These are phyloP conservation scores for Juncus effusus DNA, from an alignment of 176 grass and related monocot species.

Conservation along the genomic window DNA sequence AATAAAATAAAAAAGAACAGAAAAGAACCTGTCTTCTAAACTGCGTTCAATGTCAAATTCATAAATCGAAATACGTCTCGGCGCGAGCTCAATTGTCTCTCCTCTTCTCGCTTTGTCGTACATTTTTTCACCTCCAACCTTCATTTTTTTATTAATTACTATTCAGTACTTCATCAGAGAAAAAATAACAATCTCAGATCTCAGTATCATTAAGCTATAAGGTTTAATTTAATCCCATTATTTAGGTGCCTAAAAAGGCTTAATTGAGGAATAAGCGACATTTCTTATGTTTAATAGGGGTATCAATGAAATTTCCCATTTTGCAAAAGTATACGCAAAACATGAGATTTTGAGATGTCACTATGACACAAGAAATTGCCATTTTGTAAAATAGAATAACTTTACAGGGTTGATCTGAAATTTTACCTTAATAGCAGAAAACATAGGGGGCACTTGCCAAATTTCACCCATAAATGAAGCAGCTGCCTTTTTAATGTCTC, in stretches of 20 bases:
- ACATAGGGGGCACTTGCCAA: conserved; percentile 99
- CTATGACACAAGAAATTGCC: no score
- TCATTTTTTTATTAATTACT: not conserved
- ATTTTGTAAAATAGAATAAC: no score
- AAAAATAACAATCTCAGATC: not conserved
- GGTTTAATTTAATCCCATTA: no score
- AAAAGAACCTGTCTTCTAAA: conserved; percentile 76
- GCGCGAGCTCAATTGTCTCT: conserved; percentile 80
- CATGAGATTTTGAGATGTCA: no score
- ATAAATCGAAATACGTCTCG: conserved; percentile 80
- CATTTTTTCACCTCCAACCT: conserved; percentile 96
- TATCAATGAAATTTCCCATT: no score
- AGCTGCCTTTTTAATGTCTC: conserved; percentile 70
- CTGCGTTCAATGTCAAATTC: conserved; percentile 85
- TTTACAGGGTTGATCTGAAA: no score
- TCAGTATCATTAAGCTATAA: not conserved
- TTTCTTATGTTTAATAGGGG: no score
- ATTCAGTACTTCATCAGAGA: not conserved
- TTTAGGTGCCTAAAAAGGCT: not conserved
- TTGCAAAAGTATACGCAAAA: no score
- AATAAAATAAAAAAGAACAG: not conserved
- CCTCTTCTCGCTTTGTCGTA: conserved; percentile 96
- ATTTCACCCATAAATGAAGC: conserved; percentile 83
- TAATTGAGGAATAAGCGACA: no score
- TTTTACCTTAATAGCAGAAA: conserved; percentile 94